Percentiles rank a stretch among this genome's conserved stretches.
phyloP scores from a whole-genome alignment of 176 grass and related monocot species.

The Calamus simplicifolius region DNA sequence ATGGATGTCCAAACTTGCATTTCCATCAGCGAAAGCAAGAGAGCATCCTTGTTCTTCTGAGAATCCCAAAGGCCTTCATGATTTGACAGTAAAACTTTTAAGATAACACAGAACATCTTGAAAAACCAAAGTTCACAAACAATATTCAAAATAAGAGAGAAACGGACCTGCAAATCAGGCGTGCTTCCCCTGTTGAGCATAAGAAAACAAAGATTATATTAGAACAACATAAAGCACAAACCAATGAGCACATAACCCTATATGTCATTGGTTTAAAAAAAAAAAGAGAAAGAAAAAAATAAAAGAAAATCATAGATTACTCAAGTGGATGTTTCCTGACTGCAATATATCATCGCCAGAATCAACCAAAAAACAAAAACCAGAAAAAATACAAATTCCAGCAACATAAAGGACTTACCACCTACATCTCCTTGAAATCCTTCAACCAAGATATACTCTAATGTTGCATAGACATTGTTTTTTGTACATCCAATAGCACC shows the following conservation, averaged over 20 bases:
- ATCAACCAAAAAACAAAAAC: too few species aligned
- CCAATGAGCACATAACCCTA: too few species aligned
- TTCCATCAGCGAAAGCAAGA: slow-evolving; percentile 9
- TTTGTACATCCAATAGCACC: slow-evolving; percentile 27
- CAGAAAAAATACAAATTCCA: too few species aligned
- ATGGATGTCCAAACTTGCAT: slow-evolving; percentile 19
- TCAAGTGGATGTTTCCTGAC: too few species aligned
- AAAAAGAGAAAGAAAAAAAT: slow-evolving; percentile 2
- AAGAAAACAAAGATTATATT: too few species aligned
- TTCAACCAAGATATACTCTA: slow-evolving; percentile 44
- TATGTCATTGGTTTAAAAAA: neutral
- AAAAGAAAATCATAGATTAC: neutral
- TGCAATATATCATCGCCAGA: too few species aligned
- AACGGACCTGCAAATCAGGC: slow-evolving; percentile 43
- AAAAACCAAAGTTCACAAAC: too few species aligned
- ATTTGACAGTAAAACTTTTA: neutral
- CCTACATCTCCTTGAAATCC: slow-evolving; percentile 43
- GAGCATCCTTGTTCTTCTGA: slow-evolving; percentile 24
- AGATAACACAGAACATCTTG: too few species aligned
- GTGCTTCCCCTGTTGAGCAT: slow-evolving; percentile 34
- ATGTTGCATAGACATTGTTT: slow-evolving; percentile 26
- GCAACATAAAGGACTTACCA: slow-evolving; percentile 18
- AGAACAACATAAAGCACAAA: too few species aligned
- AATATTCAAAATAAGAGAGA: neutral
- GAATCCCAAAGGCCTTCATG: slow-evolving; percentile 30